These are phyloP conservation scores for Tolypocladium endophyticum DNA, from an alignment of 2,329 filamentous ascomycete genomes.

Conservation along the genomic window DNA sequence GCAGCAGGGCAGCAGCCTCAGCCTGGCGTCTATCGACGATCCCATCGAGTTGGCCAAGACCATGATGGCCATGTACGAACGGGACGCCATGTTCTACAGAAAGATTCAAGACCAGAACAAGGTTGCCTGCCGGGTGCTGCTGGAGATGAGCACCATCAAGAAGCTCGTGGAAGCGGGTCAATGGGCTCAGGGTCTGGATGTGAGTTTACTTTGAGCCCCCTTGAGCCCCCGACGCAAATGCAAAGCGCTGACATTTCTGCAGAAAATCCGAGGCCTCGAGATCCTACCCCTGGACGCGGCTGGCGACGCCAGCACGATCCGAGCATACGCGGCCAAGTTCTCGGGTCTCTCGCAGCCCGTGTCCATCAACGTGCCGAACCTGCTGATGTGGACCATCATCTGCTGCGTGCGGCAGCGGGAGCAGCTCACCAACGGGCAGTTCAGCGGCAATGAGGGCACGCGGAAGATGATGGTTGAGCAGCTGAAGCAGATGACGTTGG, in stretches of 20 bases:
- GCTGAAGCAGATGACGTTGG: constrained; percentile 71
- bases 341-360: constrained; percentile 68
- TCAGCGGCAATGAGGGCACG: constrained; percentile 60
- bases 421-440: constrained; percentile 58
- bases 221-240: background rate
- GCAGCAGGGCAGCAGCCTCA: constrained; percentile 44
- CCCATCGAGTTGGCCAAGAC: constrained; percentile 48
- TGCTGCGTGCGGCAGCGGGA: constrained; percentile 74
- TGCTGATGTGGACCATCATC: constrained; percentile 88
- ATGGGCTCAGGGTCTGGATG: constrained; percentile 49
- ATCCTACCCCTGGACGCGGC: constrained; percentile 70
- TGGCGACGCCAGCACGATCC: constrained; percentile 70
- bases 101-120: constrained; percentile 47
- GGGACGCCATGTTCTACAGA: constrained; percentile 49
- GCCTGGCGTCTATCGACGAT: constrained; percentile 48
- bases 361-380: constrained; percentile 77
- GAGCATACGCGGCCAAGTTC: constrained; percentile 72
- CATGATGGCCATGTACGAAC: constrained; percentile 54
- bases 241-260: constrained; percentile 7
- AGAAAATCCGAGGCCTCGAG: constrained; percentile 64
- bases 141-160: constrained; percentile 54
- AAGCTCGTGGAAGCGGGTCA: constrained; percentile 39
- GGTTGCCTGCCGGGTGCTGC: constrained; percentile 43
- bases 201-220: constrained; percentile 26
- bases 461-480: constrained; percentile 55